Evolutionary conservation across 164 flowering plant species (phyloP).

Genomic region (Tinospora cordifolia): DNA sequence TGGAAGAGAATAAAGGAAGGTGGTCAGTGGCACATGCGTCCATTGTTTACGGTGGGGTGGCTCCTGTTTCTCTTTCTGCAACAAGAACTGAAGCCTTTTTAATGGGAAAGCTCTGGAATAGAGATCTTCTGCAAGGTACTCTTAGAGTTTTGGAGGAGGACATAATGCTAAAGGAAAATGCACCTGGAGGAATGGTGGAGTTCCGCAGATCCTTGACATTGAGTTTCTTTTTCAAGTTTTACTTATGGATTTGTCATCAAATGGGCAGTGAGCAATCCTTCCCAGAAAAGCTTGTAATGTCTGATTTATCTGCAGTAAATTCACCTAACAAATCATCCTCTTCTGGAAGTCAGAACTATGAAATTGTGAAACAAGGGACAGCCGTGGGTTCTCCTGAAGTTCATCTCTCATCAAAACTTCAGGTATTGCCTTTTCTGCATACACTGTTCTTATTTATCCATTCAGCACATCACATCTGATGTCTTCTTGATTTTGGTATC

Average conservation of each 20-base stretch:
- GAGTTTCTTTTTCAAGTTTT: constrained; percentile 92
- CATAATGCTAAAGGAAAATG: constrained; percentile 59
- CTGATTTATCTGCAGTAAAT: constrained; percentile 67
- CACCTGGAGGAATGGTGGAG: constrained; percentile 99
- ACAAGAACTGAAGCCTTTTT: constrained; percentile 45
- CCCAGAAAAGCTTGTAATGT: constrained; percentile 29
- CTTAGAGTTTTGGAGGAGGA: constrained; percentile 50
- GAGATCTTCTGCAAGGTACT: constrained; percentile 49
- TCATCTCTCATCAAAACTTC: constrained; percentile 90
- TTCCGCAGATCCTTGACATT: constrained; percentile 77
- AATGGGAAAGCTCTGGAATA: constrained; percentile 65
- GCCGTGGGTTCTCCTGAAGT: constrained; percentile 83
- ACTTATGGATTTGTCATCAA: constrained; percentile 71
- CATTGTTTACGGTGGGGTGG: constrained; percentile 92
- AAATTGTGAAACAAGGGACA: constrained; percentile 62
- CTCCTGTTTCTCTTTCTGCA: constrained; percentile 68
- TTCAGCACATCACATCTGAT: neutral
- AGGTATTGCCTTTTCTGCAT: constrained; percentile 33
- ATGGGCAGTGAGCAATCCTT: constrained; percentile 37
- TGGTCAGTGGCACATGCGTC: constrained; percentile 77
- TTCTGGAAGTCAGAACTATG: constrained; percentile 68
- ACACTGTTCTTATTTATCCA: neutral
- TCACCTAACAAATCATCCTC: constrained; percentile 43
- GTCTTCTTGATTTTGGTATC: neutral
- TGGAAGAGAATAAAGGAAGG: constrained; percentile 41